Conservation (phyloP, 345 rosid species). For the Euphorbia tirucalli region DNA sequence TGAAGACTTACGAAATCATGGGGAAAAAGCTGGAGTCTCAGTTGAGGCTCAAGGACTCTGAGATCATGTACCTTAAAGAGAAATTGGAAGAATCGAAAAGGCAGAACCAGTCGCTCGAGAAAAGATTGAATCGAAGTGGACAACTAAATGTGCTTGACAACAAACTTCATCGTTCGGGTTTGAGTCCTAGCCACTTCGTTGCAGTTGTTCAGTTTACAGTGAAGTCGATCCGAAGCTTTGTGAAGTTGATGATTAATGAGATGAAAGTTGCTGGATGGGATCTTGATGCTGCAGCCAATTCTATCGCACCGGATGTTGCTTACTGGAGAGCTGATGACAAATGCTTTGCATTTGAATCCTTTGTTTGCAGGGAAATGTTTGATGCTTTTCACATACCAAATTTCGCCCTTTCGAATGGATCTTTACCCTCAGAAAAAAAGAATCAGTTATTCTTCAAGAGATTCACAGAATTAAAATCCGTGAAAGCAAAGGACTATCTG, state of each 20-base stretch:
- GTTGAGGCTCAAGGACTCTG: constrained; percentile 70
- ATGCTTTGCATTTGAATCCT: constrained; percentile 76
- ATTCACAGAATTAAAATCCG: constrained; percentile 60
- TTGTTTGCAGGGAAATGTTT: constrained; percentile 71
- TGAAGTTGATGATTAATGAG: constrained; percentile 52
- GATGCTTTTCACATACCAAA: constrained; percentile 58
- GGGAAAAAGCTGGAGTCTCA: constrained; percentile 77
- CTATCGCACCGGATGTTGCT: constrained; percentile 46
- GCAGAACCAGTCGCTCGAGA: constrained; percentile 53
- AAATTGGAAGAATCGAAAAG: constrained; percentile 45
- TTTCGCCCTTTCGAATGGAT: constrained; percentile 40
- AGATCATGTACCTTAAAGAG: constrained; percentile 59
- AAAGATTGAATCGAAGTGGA: constrained; percentile 65
- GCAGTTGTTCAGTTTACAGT: constrained; percentile 53
- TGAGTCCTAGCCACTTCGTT: constrained; percentile 50
- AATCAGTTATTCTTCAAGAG: constrained; percentile 50
- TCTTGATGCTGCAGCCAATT: constrained; percentile 56
- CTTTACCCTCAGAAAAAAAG: constrained; percentile 32
- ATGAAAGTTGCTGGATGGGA: constrained; percentile 76
- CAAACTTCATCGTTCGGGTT: constrained; percentile 47
- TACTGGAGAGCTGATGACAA: constrained; percentile 66
- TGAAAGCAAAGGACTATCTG: constrained; percentile 48
- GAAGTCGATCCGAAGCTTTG: constrained; percentile 69
- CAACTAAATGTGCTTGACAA: constrained; percentile 49
- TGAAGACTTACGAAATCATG: constrained; percentile 57